phyloP scores from a whole-genome alignment of 768 basidiomycete species.

The Chalciporus sphaerocephalus region DNA sequence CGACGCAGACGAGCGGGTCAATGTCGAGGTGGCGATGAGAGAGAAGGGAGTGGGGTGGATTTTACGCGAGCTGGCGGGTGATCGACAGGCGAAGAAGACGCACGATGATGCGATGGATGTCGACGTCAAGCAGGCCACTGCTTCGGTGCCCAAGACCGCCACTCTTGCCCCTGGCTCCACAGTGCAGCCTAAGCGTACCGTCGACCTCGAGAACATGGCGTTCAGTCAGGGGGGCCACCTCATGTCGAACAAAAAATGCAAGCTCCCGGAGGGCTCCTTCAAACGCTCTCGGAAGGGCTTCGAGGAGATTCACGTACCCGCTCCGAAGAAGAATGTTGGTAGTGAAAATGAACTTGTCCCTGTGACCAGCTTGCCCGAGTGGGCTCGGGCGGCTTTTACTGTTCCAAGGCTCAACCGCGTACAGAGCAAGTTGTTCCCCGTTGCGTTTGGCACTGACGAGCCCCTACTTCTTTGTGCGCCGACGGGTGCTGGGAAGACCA shows the following conservation, averaged over 20 bases:
- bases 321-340: conserved; percentile 73
- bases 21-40: conserved; percentile 96
- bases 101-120: conserved; percentile 72
- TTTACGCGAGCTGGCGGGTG: conserved; percentile 79
- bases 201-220: conserved; percentile 93
- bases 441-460: conserved; percentile 93
- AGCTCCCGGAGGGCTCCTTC: conserved; percentile 95
- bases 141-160: conserved; percentile 68
- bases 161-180: conserved; percentile 85
- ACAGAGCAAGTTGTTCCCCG: conserved; percentile 88
- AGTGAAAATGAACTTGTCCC: conserved; percentile 67
- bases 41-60: conserved; percentile 98
- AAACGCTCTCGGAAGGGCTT: conserved; percentile 95
- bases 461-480: conserved; percentile 95
- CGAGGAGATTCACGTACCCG: conserved; percentile 96
- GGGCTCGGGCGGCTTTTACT: conserved; percentile 86
- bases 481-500: conserved; percentile 99
- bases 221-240: conserved; percentile 94
- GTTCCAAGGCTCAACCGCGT: conserved; percentile 81
- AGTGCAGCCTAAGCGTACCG: conserved; percentile 75
- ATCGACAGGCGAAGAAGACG: conserved; percentile 55
- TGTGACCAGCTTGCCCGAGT: conserved; percentile 68
- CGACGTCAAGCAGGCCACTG: conserved; percentile 49
- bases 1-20: conserved; percentile 82
- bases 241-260: conserved; percentile 99